Base-by-base conservation (phyloP, 331 rosid species). In the Ulmus americana region DNA sequence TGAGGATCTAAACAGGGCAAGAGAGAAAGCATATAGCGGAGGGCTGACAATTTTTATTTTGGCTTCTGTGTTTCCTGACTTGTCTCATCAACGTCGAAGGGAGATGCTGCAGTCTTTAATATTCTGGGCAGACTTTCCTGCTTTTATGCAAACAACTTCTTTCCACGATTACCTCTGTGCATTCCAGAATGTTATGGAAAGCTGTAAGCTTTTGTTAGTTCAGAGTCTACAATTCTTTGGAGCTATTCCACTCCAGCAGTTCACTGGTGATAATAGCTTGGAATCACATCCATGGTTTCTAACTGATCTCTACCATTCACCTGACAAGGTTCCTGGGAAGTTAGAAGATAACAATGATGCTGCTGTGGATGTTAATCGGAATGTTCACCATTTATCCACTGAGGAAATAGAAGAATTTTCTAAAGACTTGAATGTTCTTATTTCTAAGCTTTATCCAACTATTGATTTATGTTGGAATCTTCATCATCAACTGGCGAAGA, bases 401-500 rank as follows among this genome's bases (percentile, higher is more conserved):
- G 81, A 84, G 66, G 90, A 91, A 72, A 71, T 91, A 70, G 92
- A 79, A 68, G 85, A 86, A 57, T 74, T 86, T 76, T 73, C 70
- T 58, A 76, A 78, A 65, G 88, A 86, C 67, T 55, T 91, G 39
- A 92, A 76, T 78, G 74, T 10, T 74, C 90, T 91, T 68, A 81
- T 91, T 68, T 54, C 67, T 45, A 83, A 82, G 73, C 88, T 91
- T 73, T 74, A 58, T 76, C 76, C 87, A 56, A 76, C 91, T 13
- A 74, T 76, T 68, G 97, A 86, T 76, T 73, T 70, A 61, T 86
- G 96, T 75, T 91, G 95, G 96, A 83, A 68, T 76, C 88, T 91
- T 80, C 96, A 88, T 82, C 87, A 73, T 63, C 96, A 86, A 71
- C 76, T 91, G 45, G 81, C 92, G 53, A 86, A 79, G 76, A 91